Evolutionary conservation across 1,284 basidiomycete species (phyloP), one percentile per base, ranked within the genome.

Genomic region (Tausonia pullulans): DNA sequence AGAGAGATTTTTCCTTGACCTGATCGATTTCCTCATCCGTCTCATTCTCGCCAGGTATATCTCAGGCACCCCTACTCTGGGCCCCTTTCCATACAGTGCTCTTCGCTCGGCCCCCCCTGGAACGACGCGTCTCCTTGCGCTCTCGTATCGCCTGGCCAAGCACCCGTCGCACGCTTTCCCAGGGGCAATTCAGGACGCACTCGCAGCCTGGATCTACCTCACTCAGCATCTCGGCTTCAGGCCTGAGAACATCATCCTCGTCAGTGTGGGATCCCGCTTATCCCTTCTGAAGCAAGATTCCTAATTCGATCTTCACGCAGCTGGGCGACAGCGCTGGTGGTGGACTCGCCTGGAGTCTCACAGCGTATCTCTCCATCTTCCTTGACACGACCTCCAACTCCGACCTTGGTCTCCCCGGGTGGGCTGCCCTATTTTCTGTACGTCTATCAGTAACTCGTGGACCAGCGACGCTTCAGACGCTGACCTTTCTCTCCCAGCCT

Each of bases 271-370:
- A 27, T 27, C 27, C 27, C 27, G 27, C 27, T 27, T 27, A 27
- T 27, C 27, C 27, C 27, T 27, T 27, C 27, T 27, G 27, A 27
- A 27, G 27, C 27, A 27, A 27, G 27, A 27, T 27, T 27, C 27
- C 27, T 27, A 1, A 27, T 27, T 27, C 27, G 27, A 27, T 27
- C 27, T 27, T 27, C 27, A 27, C 27, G 27, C 27, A 27, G 27
- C 27, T 27, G 6, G 86, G 86, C 27, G 86, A 88, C 71, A 83
- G 82, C 53, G 85, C 87, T 0, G 87, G 87, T 3, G 86, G 84
- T 0, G 86, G 62, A 27, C 44, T 57, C 5, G 45, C 45, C 6
- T 63, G 62, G 62, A 58, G 55, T 11, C 50, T 63, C 16, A 14
- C 27, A 39, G 39, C 56, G 7, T 63, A 63, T 11, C 56, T 58